Base-by-base conservation (phyloP, 1,139 yeast genomes). In the Lodderomyces elongisporus region DNA sequence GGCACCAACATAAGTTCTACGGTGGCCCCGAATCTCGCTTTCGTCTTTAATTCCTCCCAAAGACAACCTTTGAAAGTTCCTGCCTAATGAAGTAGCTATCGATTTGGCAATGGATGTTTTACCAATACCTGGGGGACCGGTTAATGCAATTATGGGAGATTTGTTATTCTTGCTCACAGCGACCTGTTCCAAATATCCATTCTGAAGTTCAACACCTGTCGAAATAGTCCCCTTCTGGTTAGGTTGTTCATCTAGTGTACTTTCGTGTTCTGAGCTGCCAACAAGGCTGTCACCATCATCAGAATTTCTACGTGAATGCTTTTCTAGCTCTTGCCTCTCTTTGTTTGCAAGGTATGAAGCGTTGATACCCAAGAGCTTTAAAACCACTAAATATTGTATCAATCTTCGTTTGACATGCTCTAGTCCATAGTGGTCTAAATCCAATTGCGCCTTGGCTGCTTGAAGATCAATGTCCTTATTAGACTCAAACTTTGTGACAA, bases 41-140 rank as follows among this genome's bases (percentile, higher is more conserved):
- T 87, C 95, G 50, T 88, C 96, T 42, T 83, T 77, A 30, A 88
- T 70, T 33, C 96, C 96, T 27, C 96, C 96, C 5, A 88, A 73
- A 2, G 95, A 83, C 26, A 88, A 72, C 38, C 96, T 67, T 57
- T 87, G 94, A 53, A 87, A 85, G 45, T 79, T 76, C 36, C 96
- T 69, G 3, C 84, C 84, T 41, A 88, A 61, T 2, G 94, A 76
- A n/a, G 71, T 66, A 2, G 96, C 96, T 34, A 88, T 78, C 0
- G 95, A 83, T 51, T 80, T 80, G 3, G 95, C 96, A 40, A 88
- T 66, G 3, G 95, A 85, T 0, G 96, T 88, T 54, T 88, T 88
- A 26, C 96, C 96, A 5, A 88, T 95, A 30, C 96, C 96, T 0
- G 96, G 96, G 7, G 96, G 96, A 0, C 96, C 96, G 3, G 88